Base-by-base conservation (phyloP, 257 asterid genomes). In the Solanum etuberosum region DNA sequence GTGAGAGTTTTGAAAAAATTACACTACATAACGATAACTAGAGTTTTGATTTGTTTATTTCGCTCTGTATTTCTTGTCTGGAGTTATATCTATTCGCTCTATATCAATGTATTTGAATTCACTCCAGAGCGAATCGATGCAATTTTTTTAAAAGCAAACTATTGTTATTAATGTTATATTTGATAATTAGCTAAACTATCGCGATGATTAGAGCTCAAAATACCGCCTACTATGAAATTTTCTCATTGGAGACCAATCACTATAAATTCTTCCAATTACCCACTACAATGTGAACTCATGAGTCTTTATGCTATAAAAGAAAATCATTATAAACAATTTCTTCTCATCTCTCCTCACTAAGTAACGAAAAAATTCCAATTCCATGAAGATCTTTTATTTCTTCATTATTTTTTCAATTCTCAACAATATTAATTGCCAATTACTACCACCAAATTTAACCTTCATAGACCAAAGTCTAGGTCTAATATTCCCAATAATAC, bases 401-500 rank as follows among this genome's bases (percentile, higher is more conserved):
- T 48, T 80, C 40, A 43, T 80, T 16, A 42, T 77, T 2, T 42
- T 77, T 42, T 11, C 63, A 77, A 14, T 77, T 42, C 23, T 77
- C 14, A 80, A 29, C 37, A 46, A 27, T 46, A 25, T 48, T 15
- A 80, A 5, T 80, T 15, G 67, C 40, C 84, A 80, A 80, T 80
- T 80, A 80, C 70, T 21, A 0, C 84, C 48, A 0, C 87, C n/a
- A 18, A 73, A 68, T 20, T 68, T 85, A 27, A 42, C 80, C 83
- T 85, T 85, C 83, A 6, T 85, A 9, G 99, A 96, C 85, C 89
- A 86, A 86, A 91, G 96, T 38, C 92, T 96, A 3, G 93, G 94
- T 2, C 31, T 70, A 15, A 96, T 95, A 7, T 94, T 93, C 63
- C 97, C 97, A 0, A 82, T 93, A 70, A 95, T 96, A 21, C 98